Conservation (phyloP, 1,284 basidiomycete genomes). For the Moniliella sp. region DNA sequence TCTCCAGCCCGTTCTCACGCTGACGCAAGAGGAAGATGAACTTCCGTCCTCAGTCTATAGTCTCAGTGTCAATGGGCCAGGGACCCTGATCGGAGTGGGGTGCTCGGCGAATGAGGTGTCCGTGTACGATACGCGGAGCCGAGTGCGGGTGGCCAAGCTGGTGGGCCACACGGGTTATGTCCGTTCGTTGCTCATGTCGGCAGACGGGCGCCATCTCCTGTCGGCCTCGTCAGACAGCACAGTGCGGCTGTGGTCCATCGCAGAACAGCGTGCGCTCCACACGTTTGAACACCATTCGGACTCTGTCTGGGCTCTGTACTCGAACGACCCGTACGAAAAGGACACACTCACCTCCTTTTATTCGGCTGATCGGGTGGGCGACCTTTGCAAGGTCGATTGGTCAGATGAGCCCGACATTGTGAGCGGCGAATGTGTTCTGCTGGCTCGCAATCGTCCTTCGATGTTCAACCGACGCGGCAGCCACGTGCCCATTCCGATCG, state of each 20-base stretch:
- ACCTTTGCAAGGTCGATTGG: constrained; percentile 71
- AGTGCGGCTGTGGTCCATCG: constrained; percentile 77
- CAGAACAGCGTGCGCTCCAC: constrained; percentile 67
- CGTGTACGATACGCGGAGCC: constrained; percentile 65
- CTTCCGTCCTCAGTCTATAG: constrained; percentile 32
- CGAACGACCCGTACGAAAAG: constrained; percentile 53
- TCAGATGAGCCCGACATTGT: constrained; percentile 56
- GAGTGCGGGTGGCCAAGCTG: constrained; percentile 16
- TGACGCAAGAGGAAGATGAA: constrained; percentile 4
- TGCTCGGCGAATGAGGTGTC: constrained; percentile 72
- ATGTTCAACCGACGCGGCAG: constrained; percentile 36
- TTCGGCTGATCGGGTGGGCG: constrained; percentile 74
- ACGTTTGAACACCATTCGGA: constrained; percentile 89
- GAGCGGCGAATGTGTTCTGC: constrained; percentile 67
- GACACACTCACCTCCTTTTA: constrained; percentile 67
- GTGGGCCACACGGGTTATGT: constrained; percentile 86
- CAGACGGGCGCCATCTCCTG: constrained; percentile 54
- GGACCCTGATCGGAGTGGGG: constrained; percentile 61
- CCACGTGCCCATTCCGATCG: background rate
- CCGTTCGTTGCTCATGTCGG: constrained; percentile 61
- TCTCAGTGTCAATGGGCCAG: constrained; percentile 44
- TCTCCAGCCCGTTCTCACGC: constrained; percentile 16
- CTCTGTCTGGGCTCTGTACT: constrained; percentile 79
- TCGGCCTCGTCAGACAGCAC: constrained; percentile 40
- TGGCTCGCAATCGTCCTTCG: constrained; percentile 51